phyloP scores from a whole-genome alignment of 768 basidiomycete species.

The Lactarius indigo region DNA sequence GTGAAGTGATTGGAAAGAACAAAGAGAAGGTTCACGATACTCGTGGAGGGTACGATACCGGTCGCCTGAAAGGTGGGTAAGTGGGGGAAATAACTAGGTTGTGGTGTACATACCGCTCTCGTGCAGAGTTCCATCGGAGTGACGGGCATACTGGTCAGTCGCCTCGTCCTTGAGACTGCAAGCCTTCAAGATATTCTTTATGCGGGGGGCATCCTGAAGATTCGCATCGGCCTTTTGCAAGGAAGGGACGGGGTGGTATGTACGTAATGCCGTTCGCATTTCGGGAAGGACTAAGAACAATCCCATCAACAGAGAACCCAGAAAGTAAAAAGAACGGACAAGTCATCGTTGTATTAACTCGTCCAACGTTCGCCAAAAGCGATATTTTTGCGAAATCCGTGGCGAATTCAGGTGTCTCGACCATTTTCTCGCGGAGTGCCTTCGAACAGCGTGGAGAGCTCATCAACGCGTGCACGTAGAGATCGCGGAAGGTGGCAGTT shows the following conservation, averaged over 20 bases:
- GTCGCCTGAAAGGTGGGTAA: constrained; percentile 29
- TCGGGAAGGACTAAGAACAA: constrained; percentile 62
- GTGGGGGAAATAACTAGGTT: constrained; percentile 1
- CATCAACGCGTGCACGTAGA: constrained; percentile 45
- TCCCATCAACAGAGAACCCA: not conserved
- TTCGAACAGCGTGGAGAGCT: constrained; percentile 67
- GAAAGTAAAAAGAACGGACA: constrained; percentile 40
- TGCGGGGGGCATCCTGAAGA: constrained; percentile 73
- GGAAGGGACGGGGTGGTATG: constrained; percentile 74
- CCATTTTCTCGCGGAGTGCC: constrained; percentile 67
- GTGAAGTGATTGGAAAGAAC: constrained; percentile 54
- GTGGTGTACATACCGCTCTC: constrained; percentile 42
- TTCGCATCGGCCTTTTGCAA: constrained; percentile 67
- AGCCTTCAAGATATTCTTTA: constrained; percentile 71
- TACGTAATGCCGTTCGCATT: constrained; percentile 72
- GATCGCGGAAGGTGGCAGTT: constrained; percentile 44
- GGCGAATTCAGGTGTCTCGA: constrained; percentile 53
- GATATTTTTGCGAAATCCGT: constrained; percentile 73
- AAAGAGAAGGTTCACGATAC: constrained; percentile 67
- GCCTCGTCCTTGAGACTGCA: constrained; percentile 48
- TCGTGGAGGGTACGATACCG: constrained; percentile 63
- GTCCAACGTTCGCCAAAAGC: constrained; percentile 71
- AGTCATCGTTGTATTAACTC: constrained; percentile 80
- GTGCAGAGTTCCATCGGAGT: constrained; percentile 56
- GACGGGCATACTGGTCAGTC: constrained; percentile 41